A percentile compares a stretch with the other conserved stretches of the same genome.
Conservation (phyloP, 1,139 yeast genomes). For the Hyphopichia wangnamkhiaoensis region DNA sequence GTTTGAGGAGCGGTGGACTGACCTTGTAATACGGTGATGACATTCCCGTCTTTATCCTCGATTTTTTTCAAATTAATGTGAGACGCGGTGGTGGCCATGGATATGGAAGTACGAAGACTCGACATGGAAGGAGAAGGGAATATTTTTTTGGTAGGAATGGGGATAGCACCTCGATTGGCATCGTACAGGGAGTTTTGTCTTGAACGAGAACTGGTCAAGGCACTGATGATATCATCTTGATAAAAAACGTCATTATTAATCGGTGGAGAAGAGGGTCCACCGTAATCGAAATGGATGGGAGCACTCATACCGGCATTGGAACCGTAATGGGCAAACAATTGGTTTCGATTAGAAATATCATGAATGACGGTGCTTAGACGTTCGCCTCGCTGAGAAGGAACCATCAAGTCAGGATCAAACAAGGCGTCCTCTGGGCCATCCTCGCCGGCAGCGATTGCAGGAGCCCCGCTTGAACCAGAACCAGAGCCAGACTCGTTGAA, state of each 20-base stretch:
- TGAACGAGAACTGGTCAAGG: conserved; percentile 31
- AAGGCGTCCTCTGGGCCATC: conserved; percentile 52
- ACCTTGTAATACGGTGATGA: conserved; percentile 75
- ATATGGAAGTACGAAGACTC: conserved; percentile 35
- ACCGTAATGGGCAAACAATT: conserved; percentile 23
- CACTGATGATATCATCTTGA: conserved; percentile 39
- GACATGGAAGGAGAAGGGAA: conserved; percentile 38
- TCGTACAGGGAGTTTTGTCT: conserved; percentile 29
- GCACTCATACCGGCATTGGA: too few relatives aligned
- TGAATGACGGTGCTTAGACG: conserved; percentile 58
- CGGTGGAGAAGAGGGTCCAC: too few relatives aligned
- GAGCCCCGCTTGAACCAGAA: neutral
- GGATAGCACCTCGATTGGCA: conserved; percentile 18
- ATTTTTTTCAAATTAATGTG: conserved; percentile 63
- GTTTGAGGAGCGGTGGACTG: conserved; percentile 66
- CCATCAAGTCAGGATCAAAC: conserved; percentile 72
- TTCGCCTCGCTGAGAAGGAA: conserved; percentile 65
- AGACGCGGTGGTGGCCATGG: conserved; percentile 47
- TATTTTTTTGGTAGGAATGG: conserved; percentile 19
- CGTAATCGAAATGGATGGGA: too few relatives aligned
- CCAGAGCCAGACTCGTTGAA: conserved; percentile 12
- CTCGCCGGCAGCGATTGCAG: conserved; percentile 9
- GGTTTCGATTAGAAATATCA: conserved; percentile 31
- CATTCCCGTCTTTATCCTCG: conserved; percentile 71
- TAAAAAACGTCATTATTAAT: conserved; percentile 40